These are phyloP conservation scores for Acmispon strigosus DNA, from an alignment of 306 rosid genomes.

Conservation along the genomic window DNA sequence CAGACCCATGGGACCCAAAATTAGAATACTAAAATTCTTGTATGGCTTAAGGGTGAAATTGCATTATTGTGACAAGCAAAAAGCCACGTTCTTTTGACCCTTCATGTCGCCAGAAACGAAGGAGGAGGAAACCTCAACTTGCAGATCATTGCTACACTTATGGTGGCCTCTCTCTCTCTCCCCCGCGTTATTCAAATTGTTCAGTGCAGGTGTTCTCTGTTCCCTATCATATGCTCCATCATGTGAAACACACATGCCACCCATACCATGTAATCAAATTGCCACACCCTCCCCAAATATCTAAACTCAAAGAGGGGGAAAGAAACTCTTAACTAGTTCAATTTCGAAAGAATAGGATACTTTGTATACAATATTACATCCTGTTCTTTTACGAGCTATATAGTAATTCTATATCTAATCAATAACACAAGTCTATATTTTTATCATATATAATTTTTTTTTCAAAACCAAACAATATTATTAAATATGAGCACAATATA, in stretches of 20 bases:
- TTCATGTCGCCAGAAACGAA: slow-evolving; percentile 44
- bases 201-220: slow-evolving; percentile 61
- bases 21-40: slow-evolving; percentile 26
- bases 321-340: neutral
- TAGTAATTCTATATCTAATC: too few relatives aligned
- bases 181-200: slow-evolving; percentile 7
- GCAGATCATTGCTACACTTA: slow-evolving; percentile 27
- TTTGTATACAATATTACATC: too few relatives aligned
- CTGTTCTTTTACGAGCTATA: too few relatives aligned
- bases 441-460: too few relatives aligned
- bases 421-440: too few relatives aligned
- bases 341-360: too few relatives aligned
- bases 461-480: too few relatives aligned
- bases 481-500: too few relatives aligned
- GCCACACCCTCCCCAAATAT: neutral
- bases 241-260: slow-evolving; percentile 84
- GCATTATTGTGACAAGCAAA: slow-evolving; percentile 31
- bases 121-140: slow-evolving; percentile 24
- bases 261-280: slow-evolving; percentile 62
- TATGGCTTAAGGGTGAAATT: slow-evolving; percentile 33
- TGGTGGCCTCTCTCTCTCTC: neutral
- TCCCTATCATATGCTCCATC: slow-evolving; percentile 63
- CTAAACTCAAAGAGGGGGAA: neutral
- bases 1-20: slow-evolving; percentile 38
- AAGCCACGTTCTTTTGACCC: slow-evolving; percentile 55